phyloP scores from a whole-genome alignment of 2,329 filamentous ascomycete species.

The Neoscytalidium dimidiatum region DNA sequence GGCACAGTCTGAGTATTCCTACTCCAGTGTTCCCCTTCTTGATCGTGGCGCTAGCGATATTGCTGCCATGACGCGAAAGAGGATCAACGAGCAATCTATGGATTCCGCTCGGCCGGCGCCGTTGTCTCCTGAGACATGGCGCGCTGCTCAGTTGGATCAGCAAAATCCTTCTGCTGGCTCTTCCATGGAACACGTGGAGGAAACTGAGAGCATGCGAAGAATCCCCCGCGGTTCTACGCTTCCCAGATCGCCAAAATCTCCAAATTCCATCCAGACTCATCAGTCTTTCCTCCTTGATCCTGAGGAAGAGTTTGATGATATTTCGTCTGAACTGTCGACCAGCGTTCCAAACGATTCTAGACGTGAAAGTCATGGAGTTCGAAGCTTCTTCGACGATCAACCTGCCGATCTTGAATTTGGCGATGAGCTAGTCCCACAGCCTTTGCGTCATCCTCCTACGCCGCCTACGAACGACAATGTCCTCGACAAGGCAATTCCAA shows the following conservation, averaged over 20 bases:
- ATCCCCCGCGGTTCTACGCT: conserved; percentile 47
- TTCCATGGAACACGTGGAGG: conserved; percentile 53
- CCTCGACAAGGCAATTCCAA: conserved; percentile 27
- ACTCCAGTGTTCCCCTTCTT: conserved; percentile 74
- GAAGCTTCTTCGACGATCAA: conserved; percentile 54
- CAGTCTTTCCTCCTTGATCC: conserved; percentile 57
- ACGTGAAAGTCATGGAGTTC: conserved; percentile 40
- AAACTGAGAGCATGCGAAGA: conserved; percentile 54
- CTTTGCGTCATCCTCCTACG: conserved; percentile 43
- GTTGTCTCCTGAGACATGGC: conserved; percentile 24
- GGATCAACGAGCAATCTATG: neutral
- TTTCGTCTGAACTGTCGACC: conserved; percentile 52
- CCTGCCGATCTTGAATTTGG: conserved; percentile 37
- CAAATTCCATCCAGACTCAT: conserved; percentile 23
- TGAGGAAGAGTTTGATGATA: conserved; percentile 57
- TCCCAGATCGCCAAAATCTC: conserved; percentile 34
- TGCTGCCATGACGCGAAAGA: conserved; percentile 6
- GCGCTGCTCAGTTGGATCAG: conserved; percentile 22
- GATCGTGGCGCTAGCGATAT: conserved; percentile 59
- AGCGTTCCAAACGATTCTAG: conserved; percentile 47
- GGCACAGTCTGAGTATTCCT: conserved; percentile 70
- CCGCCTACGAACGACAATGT: conserved; percentile 42
- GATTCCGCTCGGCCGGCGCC: conserved; percentile 29
- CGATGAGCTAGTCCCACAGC: conserved; percentile 33
- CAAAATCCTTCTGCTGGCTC: conserved; percentile 44